A percentile compares a stretch with the other conserved stretches of the same genome.
Conservation (phyloP, 805 yeast genomes). For the Scheffersomyces lignosus region DNA sequence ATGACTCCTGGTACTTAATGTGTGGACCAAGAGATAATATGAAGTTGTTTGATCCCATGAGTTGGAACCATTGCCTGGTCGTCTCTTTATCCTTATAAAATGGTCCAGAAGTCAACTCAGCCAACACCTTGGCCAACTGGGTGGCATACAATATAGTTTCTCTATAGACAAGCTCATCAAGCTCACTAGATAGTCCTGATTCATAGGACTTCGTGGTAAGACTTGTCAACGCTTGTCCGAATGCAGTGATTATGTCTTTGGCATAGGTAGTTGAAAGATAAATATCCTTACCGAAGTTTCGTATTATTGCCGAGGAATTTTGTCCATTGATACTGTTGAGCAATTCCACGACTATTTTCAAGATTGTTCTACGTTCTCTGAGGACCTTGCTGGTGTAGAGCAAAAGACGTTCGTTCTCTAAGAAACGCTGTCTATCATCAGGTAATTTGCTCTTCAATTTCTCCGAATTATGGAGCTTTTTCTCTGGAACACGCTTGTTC, state of each 20-base stretch:
- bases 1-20: slow-evolving; percentile 25
- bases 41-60: slow-evolving; percentile 41
- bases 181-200: slow-evolving; percentile 12
- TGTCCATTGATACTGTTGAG: slow-evolving; percentile 17
- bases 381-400: slow-evolving; percentile 42
- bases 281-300: slow-evolving; percentile 40
- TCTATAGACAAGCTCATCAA: slow-evolving; percentile 19
- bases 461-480: slow-evolving; percentile 19
- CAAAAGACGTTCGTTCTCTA: slow-evolving; percentile 28
- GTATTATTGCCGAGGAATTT: slow-evolving; percentile 24
- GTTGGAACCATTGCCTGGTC: slow-evolving; percentile 54
- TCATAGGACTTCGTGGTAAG: slow-evolving; percentile 10
- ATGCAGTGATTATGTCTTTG: slow-evolving; percentile 15
- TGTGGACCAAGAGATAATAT: slow-evolving; percentile 23
- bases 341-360: slow-evolving; percentile 41
- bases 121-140: slow-evolving; percentile 37
- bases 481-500: slow-evolving; percentile 36
- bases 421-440: slow-evolving; percentile 33
- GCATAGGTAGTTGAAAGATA: slow-evolving; percentile 32
- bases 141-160: slow-evolving; percentile 35
- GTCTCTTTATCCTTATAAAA: slow-evolving; percentile 27
- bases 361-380: slow-evolving; percentile 51
- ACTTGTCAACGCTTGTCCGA: slow-evolving; percentile 7
- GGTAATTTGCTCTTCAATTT: slow-evolving; percentile 31
- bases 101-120: slow-evolving; percentile 41